phyloP scores from a whole-genome alignment of 306 rosid genomes.

The Lagenaria siceraria region DNA sequence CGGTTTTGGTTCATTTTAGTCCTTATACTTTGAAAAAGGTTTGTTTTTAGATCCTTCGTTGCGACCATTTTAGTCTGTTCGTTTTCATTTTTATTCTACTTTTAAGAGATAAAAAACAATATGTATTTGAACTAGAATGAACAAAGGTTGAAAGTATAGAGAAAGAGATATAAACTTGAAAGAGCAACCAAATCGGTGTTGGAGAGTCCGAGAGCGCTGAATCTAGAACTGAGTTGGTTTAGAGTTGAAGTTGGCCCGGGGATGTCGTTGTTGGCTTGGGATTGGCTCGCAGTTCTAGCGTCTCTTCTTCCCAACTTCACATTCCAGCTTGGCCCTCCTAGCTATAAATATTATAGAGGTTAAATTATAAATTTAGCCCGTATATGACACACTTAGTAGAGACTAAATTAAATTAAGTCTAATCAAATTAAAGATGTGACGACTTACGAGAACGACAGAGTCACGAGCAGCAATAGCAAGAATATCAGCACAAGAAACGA shows the following conservation, averaged over 20 bases:
- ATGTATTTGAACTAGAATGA: no score
- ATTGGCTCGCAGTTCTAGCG: conserved; percentile 40
- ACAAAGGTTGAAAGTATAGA: no score
- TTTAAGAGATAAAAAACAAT: no score
- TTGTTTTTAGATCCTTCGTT: no score
- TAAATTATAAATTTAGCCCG: background rate
- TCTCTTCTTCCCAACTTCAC: conserved; percentile 90
- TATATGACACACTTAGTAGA: no score
- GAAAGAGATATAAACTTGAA: conserved; percentile 29
- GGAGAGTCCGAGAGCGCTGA: conserved; percentile 57
- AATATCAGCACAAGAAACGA: conserved; percentile 77
- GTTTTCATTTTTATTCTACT: no score
- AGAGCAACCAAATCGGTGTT: conserved; percentile 66
- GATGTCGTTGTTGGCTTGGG: conserved; percentile 60
- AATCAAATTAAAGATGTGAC: background rate
- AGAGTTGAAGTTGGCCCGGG: conserved; percentile 62
- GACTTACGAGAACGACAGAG: conserved; percentile 44
- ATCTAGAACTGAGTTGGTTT: conserved; percentile 45
- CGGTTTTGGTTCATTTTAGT: no score
- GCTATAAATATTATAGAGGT: conserved; percentile 18
- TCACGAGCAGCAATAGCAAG: conserved; percentile 62
- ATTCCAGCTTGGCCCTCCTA: conserved; percentile 75
- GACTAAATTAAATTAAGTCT: no score
- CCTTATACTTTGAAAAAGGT: no score
- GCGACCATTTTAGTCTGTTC: no score